Evolutionary conservation across 257 asterid species (phyloP), one percentile per base, ranked within the genome.

Genomic region (Capsicum pubescens): DNA sequence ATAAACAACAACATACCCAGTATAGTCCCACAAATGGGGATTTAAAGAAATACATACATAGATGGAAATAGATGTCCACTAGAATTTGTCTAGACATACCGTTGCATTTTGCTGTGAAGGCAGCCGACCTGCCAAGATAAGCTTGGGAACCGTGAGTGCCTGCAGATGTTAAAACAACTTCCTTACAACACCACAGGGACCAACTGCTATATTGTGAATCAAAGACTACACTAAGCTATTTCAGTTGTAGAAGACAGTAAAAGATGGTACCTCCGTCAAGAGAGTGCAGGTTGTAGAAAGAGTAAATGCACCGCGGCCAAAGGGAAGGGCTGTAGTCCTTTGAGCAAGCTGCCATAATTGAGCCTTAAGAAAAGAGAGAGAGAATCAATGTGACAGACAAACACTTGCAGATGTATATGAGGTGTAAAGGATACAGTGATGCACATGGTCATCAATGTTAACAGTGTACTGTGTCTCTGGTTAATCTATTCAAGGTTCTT

Each of bases 321-420:
- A 92, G 85, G 99, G 98, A 89, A 96, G 95, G 80, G 99, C 91
- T 83, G 98, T 93, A 16, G 99, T 96, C 89, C 98, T 93, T 86
- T 94, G 99, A 79, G 99, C 99, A 91, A 96, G 97, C 90, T 96
- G 98, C 99, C 98, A 94, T 86, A 96, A 92, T 84, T 96, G 98
- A 85, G 97, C 93, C 99, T 96, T 88, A 82, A 81, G 55, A 72
- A 71, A 64, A 58, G 83, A 84, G 12, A 71, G 54, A 76, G 63
- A 50, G 64, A 76, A 76, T 26, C 48, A 50, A 54, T 76, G 48
- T 74, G 80, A 74, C 80, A 50, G 80, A 76, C 14, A 76, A 60
- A 56, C 1, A 64, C 44, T 83, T 36, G 66, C 11, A 26, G 68
- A 44, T 60, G 63, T 15, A 69, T 52, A 21, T 76, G 81, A 52